phyloP scores from a whole-genome alignment of 352 stramenopile species.

The Saprolegnia parasitica region DNA sequence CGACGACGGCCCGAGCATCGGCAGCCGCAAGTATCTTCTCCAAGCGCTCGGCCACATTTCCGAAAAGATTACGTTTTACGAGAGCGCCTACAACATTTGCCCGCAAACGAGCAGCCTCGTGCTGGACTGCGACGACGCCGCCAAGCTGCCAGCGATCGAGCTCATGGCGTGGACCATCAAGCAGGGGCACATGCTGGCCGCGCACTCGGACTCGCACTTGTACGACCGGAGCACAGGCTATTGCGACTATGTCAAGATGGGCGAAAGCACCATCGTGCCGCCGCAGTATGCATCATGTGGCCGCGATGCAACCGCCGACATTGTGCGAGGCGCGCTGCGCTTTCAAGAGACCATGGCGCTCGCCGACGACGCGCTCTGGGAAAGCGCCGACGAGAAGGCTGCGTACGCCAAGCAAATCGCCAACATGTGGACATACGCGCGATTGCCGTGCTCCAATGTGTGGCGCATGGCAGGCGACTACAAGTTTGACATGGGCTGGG shows the following conservation, averaged over 20 bases:
- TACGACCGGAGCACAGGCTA: constrained; percentile 2
- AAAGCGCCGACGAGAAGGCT: neutral
- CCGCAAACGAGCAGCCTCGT: neutral
- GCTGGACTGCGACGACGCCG: neutral
- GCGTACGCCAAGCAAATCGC: neutral
- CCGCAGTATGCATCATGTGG: constrained; percentile 3
- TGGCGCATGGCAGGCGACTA: neutral
- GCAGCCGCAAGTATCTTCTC: constrained; percentile 6
- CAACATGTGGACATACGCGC: constrained; percentile 18
- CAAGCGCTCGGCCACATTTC: constrained; percentile 4
- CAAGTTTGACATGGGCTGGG: neutral
- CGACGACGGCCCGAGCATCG: constrained; percentile 10
- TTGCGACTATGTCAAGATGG: constrained; percentile 22
- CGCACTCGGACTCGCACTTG: constrained; percentile 26
- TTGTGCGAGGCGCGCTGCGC: constrained; percentile 18
- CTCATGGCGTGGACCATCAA: constrained; percentile 17
- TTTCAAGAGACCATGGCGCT: constrained; percentile 1
- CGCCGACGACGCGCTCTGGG: constrained; percentile 6
- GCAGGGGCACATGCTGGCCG: constrained; percentile 12
- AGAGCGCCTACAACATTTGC: constrained; percentile 25
- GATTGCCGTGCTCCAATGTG: constrained; percentile 18
- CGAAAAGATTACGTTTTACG: constrained; percentile 4
- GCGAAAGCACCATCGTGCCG: neutral
- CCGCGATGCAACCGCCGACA: neutral
- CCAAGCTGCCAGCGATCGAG: neutral